These are phyloP conservation scores for Trichophaea hybrida DNA, from an alignment of 2,329 filamentous ascomycete species.

Conservation along the genomic window DNA sequence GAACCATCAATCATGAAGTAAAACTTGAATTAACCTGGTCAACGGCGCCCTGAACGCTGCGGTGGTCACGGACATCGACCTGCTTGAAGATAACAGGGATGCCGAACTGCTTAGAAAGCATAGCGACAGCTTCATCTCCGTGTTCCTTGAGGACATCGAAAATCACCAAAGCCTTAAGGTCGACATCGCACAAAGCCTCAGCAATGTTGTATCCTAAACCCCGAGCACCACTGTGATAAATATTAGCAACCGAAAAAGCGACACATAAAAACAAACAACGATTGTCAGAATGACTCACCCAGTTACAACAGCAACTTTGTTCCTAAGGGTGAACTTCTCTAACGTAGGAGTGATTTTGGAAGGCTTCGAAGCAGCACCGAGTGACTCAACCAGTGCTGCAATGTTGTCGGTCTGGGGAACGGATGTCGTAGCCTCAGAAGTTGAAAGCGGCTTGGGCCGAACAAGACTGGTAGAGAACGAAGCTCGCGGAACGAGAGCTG, in stretches of 20 bases:
- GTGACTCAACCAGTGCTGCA: background rate
- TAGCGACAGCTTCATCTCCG: conserved; percentile 53
- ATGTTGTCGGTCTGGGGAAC: background rate
- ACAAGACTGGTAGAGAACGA: background rate
- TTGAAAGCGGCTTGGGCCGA: background rate
- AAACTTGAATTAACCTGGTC: background rate
- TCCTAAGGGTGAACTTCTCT: conserved; percentile 53
- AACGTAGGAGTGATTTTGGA: conserved; percentile 45
- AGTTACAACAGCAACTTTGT: conserved; percentile 58
- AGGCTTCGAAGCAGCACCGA: background rate
- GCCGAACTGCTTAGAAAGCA: conserved; percentile 57
- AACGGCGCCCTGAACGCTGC: conserved; percentile 51
- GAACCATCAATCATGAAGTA: background rate
- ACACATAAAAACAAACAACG: background rate
- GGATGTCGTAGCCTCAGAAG: background rate
- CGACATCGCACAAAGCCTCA: conserved; percentile 60
- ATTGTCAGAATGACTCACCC: conserved; percentile 39
- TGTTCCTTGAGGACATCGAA: conserved; percentile 65
- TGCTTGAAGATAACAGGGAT: conserved; percentile 64
- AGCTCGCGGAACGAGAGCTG: background rate
- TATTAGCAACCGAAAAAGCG: background rate
- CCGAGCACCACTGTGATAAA: conserved; percentile 47
- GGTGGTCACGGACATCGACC: conserved; percentile 60
- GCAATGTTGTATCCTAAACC: conserved; percentile 70
- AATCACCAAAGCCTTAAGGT: conserved; percentile 57